Conservation (phyloP, 768 basidiomycete genomes). For the Lactarius sanguifluus region DNA sequence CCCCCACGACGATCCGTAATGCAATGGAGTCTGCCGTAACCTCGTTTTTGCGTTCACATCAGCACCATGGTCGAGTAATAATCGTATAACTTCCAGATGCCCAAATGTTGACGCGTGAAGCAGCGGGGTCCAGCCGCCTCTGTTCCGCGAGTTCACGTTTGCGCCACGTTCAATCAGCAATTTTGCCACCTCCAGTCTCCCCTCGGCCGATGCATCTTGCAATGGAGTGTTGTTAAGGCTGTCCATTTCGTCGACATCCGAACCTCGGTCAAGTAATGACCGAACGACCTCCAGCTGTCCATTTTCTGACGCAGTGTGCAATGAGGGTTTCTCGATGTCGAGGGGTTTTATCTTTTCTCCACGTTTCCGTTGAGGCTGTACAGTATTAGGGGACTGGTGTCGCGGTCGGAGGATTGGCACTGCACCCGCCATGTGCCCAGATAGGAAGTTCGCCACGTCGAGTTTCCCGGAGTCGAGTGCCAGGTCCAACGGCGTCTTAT, state of each 20-base stretch:
- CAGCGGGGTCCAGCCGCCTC: not conserved
- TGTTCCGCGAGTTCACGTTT: not conserved
- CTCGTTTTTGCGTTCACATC: not conserved
- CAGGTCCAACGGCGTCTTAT: too few relatives aligned
- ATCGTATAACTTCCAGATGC: not conserved
- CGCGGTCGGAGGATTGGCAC: too few relatives aligned
- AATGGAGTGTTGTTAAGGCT: not conserved
- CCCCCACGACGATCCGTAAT: not conserved
- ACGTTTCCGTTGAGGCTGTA: too few relatives aligned
- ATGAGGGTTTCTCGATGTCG: too few relatives aligned
- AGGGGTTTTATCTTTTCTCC: too few relatives aligned
- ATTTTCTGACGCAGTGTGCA: too few relatives aligned
- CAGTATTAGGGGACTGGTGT: too few relatives aligned
- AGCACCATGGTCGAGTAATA: slow-evolving; percentile 3
- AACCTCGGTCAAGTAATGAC: too few relatives aligned
- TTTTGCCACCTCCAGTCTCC: not conserved
- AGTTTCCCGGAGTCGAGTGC: too few relatives aligned
- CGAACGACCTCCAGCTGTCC: too few relatives aligned
- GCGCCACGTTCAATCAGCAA: not conserved
- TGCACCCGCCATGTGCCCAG: too few relatives aligned
- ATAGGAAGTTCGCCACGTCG: too few relatives aligned
- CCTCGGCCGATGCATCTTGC: not conserved
- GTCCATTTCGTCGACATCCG: not conserved
- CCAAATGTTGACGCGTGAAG: not conserved
- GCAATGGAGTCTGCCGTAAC: not conserved